Conservation (phyloP, 2,329 filamentous ascomycete species). For the Didymella pomorum region DNA sequence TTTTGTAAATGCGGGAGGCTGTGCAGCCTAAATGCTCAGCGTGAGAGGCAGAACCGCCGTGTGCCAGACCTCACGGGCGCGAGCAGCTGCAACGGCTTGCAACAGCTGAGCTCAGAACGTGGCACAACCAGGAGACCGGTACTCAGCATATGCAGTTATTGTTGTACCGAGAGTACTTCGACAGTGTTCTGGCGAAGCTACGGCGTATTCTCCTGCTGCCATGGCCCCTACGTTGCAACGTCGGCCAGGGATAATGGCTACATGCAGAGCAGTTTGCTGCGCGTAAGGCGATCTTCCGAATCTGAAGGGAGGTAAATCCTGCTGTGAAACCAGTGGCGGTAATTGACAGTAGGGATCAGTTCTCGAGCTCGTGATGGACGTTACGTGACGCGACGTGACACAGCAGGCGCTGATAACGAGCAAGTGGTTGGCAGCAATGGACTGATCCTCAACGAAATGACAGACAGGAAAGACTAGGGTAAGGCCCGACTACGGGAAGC, state of each 20-base stretch:
- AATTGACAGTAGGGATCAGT: conserved; percentile 29
- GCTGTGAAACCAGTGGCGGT: conserved; percentile 32
- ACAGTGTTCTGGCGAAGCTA: conserved; percentile 24
- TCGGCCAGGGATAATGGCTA: conserved; percentile 28
- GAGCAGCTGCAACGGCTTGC: conserved; percentile 20
- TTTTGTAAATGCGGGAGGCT: conserved; percentile 24
- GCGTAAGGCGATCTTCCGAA: conserved; percentile 25
- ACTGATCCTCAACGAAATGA: conserved; percentile 16
- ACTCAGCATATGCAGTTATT: conserved; percentile 34
- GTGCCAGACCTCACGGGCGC: conserved; percentile 19
- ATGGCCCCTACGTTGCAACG: conserved; percentile 33
- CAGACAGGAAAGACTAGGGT: conserved; percentile 14
- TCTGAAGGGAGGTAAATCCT: conserved; percentile 32
- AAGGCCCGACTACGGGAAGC: conserved; percentile 12
- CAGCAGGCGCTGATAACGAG: conserved; percentile 28
- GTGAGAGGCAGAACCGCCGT: conserved; percentile 16
- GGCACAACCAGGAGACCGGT: conserved; percentile 32
- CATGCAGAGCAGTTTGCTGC: conserved; percentile 27
- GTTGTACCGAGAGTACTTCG: conserved; percentile 24
- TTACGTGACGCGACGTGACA: conserved; percentile 32
- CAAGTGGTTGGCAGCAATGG: conserved; percentile 21
- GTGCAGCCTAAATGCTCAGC: conserved; percentile 26
- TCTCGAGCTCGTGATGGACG: conserved; percentile 30
- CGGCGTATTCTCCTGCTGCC: conserved; percentile 24
- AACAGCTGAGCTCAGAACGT: conserved; percentile 30